These are phyloP conservation scores for Carallia brachiata DNA, from an alignment of 345 rosid species.

Conservation along the genomic window DNA sequence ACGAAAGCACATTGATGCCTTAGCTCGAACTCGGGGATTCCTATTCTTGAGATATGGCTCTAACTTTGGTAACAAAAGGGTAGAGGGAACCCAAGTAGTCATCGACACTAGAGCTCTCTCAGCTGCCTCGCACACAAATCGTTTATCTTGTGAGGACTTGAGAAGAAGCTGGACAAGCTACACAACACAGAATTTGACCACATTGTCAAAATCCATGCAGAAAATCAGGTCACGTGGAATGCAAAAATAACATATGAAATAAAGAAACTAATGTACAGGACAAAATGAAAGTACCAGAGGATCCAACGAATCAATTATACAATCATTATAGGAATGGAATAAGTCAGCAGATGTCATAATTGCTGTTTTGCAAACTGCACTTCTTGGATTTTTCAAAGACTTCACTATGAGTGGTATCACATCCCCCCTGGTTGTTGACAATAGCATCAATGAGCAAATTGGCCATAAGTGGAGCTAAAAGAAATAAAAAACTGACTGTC, in stretches of 20 bases:
- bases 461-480: background rate
- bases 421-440: conserved; percentile 50
- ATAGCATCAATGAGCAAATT: conserved; percentile 7
- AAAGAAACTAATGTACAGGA: conserved; percentile 3
- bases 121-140: conserved; percentile 96
- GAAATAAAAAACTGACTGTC: background rate
- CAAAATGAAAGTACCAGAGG: conserved; percentile 52
- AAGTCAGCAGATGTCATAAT: conserved; percentile 87
- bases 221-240: conserved; percentile 1
- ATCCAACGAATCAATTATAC: conserved; percentile 67
- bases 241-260: background rate
- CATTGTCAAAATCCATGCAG: conserved; percentile 4
- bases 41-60: conserved; percentile 78
- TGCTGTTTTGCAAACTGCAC: conserved; percentile 95
- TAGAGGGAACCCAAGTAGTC: conserved; percentile 72
- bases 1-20: conserved; percentile 47
- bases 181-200: conserved; percentile 15
- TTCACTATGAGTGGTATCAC: conserved; percentile 75
- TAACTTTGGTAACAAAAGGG: conserved; percentile 59
- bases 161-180: conserved; percentile 94
- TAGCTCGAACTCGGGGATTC: conserved; percentile 54
- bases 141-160: conserved; percentile 92
- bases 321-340: conserved; percentile 64
- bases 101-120: conserved; percentile 74
- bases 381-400: conserved; percentile 93